Evolutionary conservation across 139 green algal genomes (phyloP), one percentile per base, ranked within the genome.

Genomic region (Chlamydomonas schloesseri): DNA sequence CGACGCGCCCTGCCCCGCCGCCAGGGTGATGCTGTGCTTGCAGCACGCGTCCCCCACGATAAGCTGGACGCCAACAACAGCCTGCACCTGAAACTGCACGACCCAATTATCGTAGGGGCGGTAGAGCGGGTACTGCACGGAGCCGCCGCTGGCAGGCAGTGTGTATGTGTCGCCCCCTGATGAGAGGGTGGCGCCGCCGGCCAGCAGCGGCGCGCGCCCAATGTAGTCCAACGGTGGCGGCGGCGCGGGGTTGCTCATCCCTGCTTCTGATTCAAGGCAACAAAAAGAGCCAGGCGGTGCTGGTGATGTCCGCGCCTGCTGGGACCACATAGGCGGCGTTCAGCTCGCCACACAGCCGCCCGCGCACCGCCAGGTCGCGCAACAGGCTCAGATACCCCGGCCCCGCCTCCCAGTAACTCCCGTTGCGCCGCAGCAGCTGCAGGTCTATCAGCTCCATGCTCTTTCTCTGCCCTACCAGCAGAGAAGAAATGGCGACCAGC

Each of bases 21-120:
- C 13, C 14, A 71, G 23, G 4, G 3, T 23, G 11, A 71, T 8
- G 14, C 14, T 42, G n/a, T 71, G 65, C 14, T 37, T 28, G n/a
- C 13, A 71, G 13, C 65, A 5, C 13, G n/a, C 29, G 17, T 71
- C 65, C n/a, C 65, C 65, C n/a, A 71, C 65, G 36, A 26, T 0
- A 24, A 71, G n/a, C n/a, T 71, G 65, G 14, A 23, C 26, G 13
- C n/a, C 17, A 18, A 23, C n/a, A 71, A 37, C 13, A 9, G 65
- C 17, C 14, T 42, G 29, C n/a, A 71, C 14, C 65, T 71, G 65
- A 28, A 71, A 71, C 17, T 37, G n/a, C 13, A 37, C n/a, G 65
- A 71, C 65, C 65, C 65, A 71, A 71, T 42, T 71, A n/a, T 71
- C 65, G 13, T 42, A 37, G 29, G 65, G n/a, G n/a, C n/a, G n/a